Percentiles rank a stretch among this genome's conserved stretches.
These are phyloP conservation scores for Aotearoamyces nothofagi DNA, from an alignment of 2,329 filamentous ascomycete genomes.

Conservation along the genomic window DNA sequence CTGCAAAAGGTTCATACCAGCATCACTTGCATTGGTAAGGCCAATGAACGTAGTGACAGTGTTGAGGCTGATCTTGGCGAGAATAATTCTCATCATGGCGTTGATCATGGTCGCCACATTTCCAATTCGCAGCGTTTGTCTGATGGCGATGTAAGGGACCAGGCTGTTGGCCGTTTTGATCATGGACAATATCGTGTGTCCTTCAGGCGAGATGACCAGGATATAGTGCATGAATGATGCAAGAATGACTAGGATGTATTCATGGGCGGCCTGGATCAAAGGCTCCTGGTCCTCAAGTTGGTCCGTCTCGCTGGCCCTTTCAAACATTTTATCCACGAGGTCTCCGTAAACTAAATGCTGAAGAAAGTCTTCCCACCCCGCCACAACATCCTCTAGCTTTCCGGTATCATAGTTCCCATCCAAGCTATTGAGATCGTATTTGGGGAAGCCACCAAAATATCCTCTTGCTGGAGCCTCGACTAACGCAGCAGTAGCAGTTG, in stretches of 20 bases:
- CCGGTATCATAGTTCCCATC: constrained; percentile 36
- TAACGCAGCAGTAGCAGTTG: constrained; percentile 54
- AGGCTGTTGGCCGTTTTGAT: constrained; percentile 55
- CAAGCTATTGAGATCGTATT: constrained; percentile 3
- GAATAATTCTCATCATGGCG: constrained; percentile 54
- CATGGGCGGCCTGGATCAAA: constrained; percentile 45
- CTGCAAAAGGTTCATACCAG: constrained; percentile 71
- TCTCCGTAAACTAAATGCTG: constrained; percentile 53
- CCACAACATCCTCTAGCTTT: constrained; percentile 42
- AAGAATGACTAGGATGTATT: constrained; percentile 47
- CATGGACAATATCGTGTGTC: constrained; percentile 57
- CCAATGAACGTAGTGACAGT: constrained; percentile 70
- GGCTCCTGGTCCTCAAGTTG: constrained; percentile 49
- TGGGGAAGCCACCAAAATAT: constrained; percentile 43
- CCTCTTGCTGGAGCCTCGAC: constrained; percentile 56
- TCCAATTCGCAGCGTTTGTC: constrained; percentile 59
- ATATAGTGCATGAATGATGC: constrained; percentile 62
- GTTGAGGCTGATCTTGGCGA: constrained; percentile 65
- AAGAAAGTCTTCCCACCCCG: constrained; percentile 52
- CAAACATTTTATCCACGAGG: constrained; percentile 48
- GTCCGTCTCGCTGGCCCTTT: constrained; percentile 41
- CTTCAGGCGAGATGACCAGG: constrained; percentile 59
- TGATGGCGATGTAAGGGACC: constrained; percentile 55
- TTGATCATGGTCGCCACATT: constrained; percentile 75
- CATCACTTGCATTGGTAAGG: constrained; percentile 52